These are phyloP conservation scores for Gynandropsis gynandra DNA, from an alignment of 345 rosid genomes.

Conservation along the genomic window DNA sequence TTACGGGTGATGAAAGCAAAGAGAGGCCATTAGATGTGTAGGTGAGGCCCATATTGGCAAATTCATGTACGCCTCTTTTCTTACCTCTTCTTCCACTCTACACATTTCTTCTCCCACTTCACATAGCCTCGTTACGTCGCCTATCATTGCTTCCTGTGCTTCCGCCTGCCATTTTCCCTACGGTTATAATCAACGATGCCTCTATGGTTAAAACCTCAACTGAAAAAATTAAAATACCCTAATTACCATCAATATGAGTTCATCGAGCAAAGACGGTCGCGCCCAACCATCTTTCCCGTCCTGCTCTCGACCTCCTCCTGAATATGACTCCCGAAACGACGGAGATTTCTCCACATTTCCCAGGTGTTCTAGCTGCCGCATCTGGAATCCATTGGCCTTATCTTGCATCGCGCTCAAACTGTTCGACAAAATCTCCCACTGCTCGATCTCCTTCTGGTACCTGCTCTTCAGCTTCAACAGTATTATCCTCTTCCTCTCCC, in stretches of 20 bases:
- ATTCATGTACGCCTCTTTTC: conserved; percentile 36
- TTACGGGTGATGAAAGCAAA: conserved; percentile 35
- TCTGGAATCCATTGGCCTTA: conserved; percentile 27
- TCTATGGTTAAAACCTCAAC: no score
- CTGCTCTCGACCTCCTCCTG: neutral
- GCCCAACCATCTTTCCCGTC: conserved; percentile 19
- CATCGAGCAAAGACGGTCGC: conserved; percentile 33
- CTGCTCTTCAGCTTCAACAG: conserved; percentile 42
- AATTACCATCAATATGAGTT: conserved; percentile 59
- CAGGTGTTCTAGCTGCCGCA: conserved; percentile 17
- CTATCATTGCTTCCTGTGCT: conserved; percentile 50
- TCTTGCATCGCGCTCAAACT: conserved; percentile 45
- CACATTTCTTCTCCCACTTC: conserved; percentile 58
- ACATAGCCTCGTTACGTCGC: conserved; percentile 48
- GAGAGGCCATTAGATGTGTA: conserved; percentile 50
- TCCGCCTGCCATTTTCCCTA: conserved; percentile 40
- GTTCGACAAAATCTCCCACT: conserved; percentile 61
- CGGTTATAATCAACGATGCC: neutral
- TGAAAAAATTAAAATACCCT: conserved; percentile 7
- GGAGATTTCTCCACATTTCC: conserved; percentile 19
- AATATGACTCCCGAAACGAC: conserved; percentile 11
- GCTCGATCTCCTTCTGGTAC: conserved; percentile 53
- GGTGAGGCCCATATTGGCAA: conserved; percentile 81
- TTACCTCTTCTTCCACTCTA: conserved; percentile 37
- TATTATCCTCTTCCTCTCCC: conserved; percentile 36